These are phyloP conservation scores for Cordyceps farinosa DNA, from an alignment of 2,329 filamentous ascomycete genomes.

Conservation along the genomic window DNA sequence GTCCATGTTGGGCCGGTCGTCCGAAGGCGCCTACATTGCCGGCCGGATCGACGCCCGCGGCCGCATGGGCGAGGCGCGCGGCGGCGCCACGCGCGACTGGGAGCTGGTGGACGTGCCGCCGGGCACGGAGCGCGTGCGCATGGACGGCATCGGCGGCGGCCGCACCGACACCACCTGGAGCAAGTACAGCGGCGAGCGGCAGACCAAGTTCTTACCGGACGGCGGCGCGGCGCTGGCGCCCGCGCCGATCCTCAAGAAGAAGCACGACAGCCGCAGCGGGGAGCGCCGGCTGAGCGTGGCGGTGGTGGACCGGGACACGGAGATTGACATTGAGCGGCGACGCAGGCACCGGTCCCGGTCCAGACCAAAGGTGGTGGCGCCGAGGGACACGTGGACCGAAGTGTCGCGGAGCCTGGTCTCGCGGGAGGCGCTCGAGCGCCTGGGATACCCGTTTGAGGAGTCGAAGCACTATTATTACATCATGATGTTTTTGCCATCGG, in stretches of 20 bases:
- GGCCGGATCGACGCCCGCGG: slow-evolving; percentile 56
- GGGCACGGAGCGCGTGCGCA: slow-evolving; percentile 74
- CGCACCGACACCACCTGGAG: slow-evolving; percentile 74
- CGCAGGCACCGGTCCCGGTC: slow-evolving; percentile 47
- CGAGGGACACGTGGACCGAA: slow-evolving; percentile 86
- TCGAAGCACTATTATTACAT: slow-evolving; percentile 88
- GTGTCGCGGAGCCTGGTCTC: slow-evolving; percentile 90
- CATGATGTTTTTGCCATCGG: slow-evolving; percentile 82
- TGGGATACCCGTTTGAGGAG: slow-evolving; percentile 88
- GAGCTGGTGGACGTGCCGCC: slow-evolving; percentile 79
- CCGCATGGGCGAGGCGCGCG: slow-evolving; percentile 68
- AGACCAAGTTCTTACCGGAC: slow-evolving; percentile 70
- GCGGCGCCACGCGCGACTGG: slow-evolving; percentile 74
- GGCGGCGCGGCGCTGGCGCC: slow-evolving; percentile 39
- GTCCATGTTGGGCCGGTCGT: slow-evolving; percentile 45
- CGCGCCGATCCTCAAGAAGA: slow-evolving; percentile 22
- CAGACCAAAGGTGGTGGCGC: slow-evolving; percentile 39
- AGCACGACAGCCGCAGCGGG: slow-evolving; percentile 32
- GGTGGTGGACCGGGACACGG: slow-evolving; percentile 43
- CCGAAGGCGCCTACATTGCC: slow-evolving; percentile 61
- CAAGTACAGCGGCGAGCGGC: slow-evolving; percentile 72
- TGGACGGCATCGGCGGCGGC: slow-evolving; percentile 76
- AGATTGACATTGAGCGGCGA: slow-evolving; percentile 51
- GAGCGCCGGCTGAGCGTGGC: slow-evolving; percentile 44
- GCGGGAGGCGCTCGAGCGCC: slow-evolving; percentile 78